Percentiles rank a stretch among this genome's conserved stretches.
Conservation (phyloP, 169 alveolate genomes). For the Plasmodium gonderi region DNA sequence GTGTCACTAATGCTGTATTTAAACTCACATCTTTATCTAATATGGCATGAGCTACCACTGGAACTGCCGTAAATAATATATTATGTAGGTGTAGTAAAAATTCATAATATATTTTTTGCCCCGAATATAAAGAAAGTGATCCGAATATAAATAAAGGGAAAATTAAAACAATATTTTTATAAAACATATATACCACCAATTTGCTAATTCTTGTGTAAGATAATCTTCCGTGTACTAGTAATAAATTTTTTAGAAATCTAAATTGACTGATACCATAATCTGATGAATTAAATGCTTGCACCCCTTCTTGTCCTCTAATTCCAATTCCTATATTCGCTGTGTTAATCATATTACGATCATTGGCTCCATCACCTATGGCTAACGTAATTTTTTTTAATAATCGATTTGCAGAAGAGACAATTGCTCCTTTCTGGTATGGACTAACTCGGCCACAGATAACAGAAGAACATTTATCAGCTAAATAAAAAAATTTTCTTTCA, state of each 20-base stretch:
- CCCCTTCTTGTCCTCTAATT: slow-evolving; percentile 97
- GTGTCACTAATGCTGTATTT: slow-evolving; percentile 78
- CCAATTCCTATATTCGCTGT: slow-evolving; percentile 99
- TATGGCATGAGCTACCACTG: slow-evolving; percentile 88
- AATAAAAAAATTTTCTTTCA: slow-evolving; percentile 76
- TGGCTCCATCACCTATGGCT: slow-evolving; percentile 99
- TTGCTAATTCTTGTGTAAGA: slow-evolving; percentile 94
- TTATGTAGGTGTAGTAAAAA: slow-evolving; percentile 96
- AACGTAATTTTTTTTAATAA: slow-evolving; percentile 85
- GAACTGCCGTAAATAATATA: slow-evolving; percentile 94
- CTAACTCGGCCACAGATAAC: slow-evolving; percentile 81
- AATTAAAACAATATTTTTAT: slow-evolving; percentile 95
- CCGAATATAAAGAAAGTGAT: slow-evolving; percentile 92
- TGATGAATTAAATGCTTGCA: slow-evolving; percentile 93
- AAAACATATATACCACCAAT: slow-evolving; percentile 96
- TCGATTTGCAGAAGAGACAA: slow-evolving; percentile 86
- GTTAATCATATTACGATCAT: slow-evolving; percentile 98
- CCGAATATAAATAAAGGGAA: slow-evolving; percentile 95
- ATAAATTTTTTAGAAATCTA: slow-evolving; percentile 86
- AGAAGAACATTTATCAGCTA: slow-evolving; percentile 76
- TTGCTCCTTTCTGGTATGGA: slow-evolving; percentile 86
- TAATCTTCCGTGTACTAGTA: slow-evolving; percentile 93
- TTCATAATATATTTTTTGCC: slow-evolving; percentile 95
- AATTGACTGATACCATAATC: slow-evolving; percentile 93
- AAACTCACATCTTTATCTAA: slow-evolving; percentile 86